Percentiles rank a stretch among this genome's conserved stretches.
Evolutionary conservation across 768 basidiomycete species (phyloP).

Genomic region (Roridomyces roridus): DNA sequence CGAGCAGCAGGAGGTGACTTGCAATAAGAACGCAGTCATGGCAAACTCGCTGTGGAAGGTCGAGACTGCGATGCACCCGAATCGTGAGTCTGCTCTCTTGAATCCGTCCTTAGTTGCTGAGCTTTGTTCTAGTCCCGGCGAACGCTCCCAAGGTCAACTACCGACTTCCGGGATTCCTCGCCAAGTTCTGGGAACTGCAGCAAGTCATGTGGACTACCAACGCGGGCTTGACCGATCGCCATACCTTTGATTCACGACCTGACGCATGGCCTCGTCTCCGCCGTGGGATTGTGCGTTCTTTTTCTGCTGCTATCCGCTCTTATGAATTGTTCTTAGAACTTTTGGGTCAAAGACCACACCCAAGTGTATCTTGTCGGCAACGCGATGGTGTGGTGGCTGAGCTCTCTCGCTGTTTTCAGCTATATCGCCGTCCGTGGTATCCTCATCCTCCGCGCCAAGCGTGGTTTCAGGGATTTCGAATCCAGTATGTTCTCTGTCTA

Average conservation of each 20-base stretch:
- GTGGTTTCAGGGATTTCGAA: constrained; percentile 92
- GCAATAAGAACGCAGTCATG: constrained; percentile 94
- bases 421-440: constrained; percentile 78
- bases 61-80: constrained; percentile 82
- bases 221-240: constrained; percentile 92
- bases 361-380: constrained; percentile 98
- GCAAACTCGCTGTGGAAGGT: constrained; percentile 93
- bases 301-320: neutral
- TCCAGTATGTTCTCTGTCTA: constrained; percentile 65
- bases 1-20: constrained; percentile 99
- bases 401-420: constrained; percentile 69
- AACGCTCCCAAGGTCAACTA: constrained; percentile 90
- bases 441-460: constrained; percentile 86
- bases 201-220: constrained; percentile 98
- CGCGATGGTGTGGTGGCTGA: constrained; percentile 91
- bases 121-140: constrained; percentile 58
- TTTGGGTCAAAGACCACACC: constrained; percentile 96
- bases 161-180: constrained; percentile 83
- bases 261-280: constrained; percentile 87
- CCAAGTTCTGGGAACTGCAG: constrained; percentile 92
- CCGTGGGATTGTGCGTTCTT: constrained; percentile 85
- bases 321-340: constrained; percentile 64
- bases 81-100: constrained; percentile 44
- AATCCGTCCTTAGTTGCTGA: neutral
- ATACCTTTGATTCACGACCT: constrained; percentile 95